A percentile compares a stretch with the other conserved stretches of the same genome.
phyloP scores from a whole-genome alignment of 176 grass and related monocot species.

The Thalia dealbata region DNA sequence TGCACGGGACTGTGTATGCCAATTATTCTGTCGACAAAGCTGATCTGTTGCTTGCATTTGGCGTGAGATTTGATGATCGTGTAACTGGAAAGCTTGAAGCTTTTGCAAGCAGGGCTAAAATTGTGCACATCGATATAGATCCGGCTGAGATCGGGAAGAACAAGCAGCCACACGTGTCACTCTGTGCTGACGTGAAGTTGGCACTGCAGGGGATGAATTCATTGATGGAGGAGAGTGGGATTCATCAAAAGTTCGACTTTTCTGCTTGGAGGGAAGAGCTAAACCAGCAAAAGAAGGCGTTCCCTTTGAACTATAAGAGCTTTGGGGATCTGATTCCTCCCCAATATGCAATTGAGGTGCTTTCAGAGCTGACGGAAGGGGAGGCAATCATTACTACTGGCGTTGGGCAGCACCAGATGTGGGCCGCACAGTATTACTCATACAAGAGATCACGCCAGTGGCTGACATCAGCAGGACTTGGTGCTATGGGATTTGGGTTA shows the following conservation, averaged over 20 bases:
- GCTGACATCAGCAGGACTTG: constrained; percentile 69
- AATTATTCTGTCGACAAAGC: constrained; percentile 92
- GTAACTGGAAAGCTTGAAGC: constrained; percentile 96
- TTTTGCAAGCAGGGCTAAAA: constrained; percentile 91
- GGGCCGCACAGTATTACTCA: constrained; percentile 86
- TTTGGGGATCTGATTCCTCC: constrained; percentile 68
- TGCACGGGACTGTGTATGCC: constrained; percentile 90
- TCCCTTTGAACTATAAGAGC: constrained; percentile 63
- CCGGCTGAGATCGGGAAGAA: constrained; percentile 99
- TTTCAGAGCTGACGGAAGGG: constrained; percentile 68
- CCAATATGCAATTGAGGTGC: constrained; percentile 76
- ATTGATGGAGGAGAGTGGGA: constrained; percentile 33
- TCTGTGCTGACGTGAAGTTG: constrained; percentile 73
- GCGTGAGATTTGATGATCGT: constrained; percentile 85
- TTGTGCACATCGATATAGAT: constrained; percentile 97
- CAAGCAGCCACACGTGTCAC: constrained; percentile 91
- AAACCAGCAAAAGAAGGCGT: constrained; percentile 69
- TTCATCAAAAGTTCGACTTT: constrained; percentile 38
- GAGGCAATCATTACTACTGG: constrained; percentile 82
- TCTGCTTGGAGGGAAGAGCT: constrained; percentile 51
- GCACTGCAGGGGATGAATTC: constrained; percentile 58
- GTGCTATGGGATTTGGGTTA: constrained; percentile 92
- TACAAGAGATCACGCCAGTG: constrained; percentile 73
- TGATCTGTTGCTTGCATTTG: constrained; percentile 87
- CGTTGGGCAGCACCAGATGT: constrained; percentile 98